Evolutionary conservation across 306 rosid genomes (phyloP).

Genomic region (Datisca glomerata): DNA sequence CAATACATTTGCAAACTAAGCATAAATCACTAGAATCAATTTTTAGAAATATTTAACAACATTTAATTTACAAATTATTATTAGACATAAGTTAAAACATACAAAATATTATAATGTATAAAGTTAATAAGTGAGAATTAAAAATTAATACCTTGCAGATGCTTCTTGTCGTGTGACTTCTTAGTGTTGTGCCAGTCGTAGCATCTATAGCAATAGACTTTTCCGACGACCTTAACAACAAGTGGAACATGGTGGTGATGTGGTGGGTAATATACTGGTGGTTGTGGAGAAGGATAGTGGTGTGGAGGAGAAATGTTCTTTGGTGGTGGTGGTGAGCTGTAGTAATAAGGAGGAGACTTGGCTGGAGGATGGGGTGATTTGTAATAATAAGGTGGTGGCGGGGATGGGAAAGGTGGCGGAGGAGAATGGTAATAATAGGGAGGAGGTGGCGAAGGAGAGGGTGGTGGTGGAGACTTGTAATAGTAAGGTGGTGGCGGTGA

Average conservation of each 20-base stretch:
- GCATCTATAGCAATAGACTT: constrained; percentile 73
- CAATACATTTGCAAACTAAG: not conserved
- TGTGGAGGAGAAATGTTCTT: constrained; percentile 3
- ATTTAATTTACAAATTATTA: not conserved
- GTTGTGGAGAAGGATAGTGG: constrained; percentile 17
- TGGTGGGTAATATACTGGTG: constrained; percentile 23
- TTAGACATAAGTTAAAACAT: not conserved
- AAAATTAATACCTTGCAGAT: constrained; percentile 50
- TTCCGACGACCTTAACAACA: constrained; percentile 84
- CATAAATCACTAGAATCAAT: not conserved
- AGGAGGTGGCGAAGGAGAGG: constrained; percentile 9
- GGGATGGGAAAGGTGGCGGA: constrained; percentile 15
- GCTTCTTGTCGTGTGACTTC: constrained; percentile 83
- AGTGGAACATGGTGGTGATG: constrained; percentile 40
- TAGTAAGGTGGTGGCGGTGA: constrained; percentile 12
- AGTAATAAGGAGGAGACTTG: not conserved
- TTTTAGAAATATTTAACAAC: not conserved
- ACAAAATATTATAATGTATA: not conserved
- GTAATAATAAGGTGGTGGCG: constrained; percentile 15
- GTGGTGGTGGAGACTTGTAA: constrained; percentile 15
- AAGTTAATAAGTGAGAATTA: not conserved
- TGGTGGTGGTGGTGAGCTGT: constrained; percentile 26
- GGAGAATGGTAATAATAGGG: constrained; percentile 32
- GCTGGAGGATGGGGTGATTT: constrained; percentile 30
- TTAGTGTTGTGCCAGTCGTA: constrained; percentile 58